Evolutionary conservation across 2,329 filamentous ascomycete genomes (phyloP).

Genomic region (Fusarium liriodendri): DNA sequence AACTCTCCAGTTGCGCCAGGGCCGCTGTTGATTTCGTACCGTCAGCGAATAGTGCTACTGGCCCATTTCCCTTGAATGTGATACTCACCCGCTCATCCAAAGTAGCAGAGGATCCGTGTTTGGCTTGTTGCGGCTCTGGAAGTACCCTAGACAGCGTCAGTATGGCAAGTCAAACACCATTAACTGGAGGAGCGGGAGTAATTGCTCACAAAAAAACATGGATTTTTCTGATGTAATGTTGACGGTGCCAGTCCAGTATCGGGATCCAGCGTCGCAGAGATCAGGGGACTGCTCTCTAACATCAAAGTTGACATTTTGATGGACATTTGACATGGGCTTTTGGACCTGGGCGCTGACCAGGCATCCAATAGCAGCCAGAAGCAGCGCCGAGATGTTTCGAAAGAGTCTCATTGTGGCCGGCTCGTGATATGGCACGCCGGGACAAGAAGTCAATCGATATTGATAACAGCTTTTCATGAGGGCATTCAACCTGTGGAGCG

Average conservation of each 20-base stretch:
- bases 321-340: background rate
- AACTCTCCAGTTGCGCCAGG: conserved; percentile 28
- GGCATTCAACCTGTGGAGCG: background rate
- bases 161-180: background rate
- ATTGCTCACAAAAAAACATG: background rate
- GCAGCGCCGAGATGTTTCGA: background rate
- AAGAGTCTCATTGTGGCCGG: background rate
- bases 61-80: too few species aligned
- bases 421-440: background rate
- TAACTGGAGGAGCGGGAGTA: background rate
- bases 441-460: background rate
- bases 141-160: conserved; percentile 20
- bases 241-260: background rate
- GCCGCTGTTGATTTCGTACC: background rate
- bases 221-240: background rate
- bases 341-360: background rate
- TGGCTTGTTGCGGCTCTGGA: conserved; percentile 21
- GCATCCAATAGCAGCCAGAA: background rate
- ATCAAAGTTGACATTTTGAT: background rate
- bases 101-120: conserved; percentile 24
- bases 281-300: background rate
- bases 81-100: conserved; percentile 34
- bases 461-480: background rate
- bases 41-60: background rate
- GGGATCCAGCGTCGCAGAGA: background rate